These are phyloP conservation scores for Picochlorum sp. DNA, from an alignment of 139 green algal species.

Conservation along the genomic window DNA sequence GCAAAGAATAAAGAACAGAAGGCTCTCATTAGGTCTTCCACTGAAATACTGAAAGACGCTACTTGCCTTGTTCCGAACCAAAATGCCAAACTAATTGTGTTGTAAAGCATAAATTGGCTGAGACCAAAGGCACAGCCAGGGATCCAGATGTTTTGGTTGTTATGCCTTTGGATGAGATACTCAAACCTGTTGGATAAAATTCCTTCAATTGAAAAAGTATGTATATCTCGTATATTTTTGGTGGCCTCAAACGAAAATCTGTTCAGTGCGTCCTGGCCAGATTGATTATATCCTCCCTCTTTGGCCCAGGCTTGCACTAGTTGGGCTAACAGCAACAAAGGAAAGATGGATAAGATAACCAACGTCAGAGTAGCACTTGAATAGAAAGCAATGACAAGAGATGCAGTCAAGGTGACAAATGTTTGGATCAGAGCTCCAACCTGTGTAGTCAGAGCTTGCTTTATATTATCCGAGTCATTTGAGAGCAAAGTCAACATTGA, in stretches of 20 bases:
- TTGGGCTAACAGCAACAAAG: not conserved
- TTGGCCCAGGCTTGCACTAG: not conserved
- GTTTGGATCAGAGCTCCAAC: not conserved
- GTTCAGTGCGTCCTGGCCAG: too few relatives aligned
- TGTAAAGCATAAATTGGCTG: slow-evolving; percentile 1
- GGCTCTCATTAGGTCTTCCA: slow-evolving; percentile 6
- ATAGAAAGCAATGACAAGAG: slow-evolving; percentile 4
- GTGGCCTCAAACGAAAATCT: too few relatives aligned
- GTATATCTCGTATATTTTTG: too few relatives aligned
- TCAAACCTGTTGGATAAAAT: too few relatives aligned
- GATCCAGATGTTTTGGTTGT: too few relatives aligned
- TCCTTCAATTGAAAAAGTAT: too few relatives aligned
- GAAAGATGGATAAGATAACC: not conserved
- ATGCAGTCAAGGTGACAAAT: not conserved
- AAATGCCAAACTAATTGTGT: slow-evolving; percentile 1
- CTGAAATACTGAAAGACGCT: not conserved
- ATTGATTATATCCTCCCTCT: too few relatives aligned
- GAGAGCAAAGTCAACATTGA: slow-evolving; percentile 45
- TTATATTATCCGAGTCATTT: slow-evolving; percentile 33
- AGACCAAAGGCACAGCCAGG: not conserved
- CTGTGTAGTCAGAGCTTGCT: not conserved
- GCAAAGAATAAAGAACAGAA: slow-evolving; percentile 69
- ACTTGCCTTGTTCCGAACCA: not conserved
- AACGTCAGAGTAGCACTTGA: not conserved
- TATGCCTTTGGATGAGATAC: too few relatives aligned